Conservation (phyloP, 805 yeast genomes). For the Saccharomycopsis babjevae region DNA sequence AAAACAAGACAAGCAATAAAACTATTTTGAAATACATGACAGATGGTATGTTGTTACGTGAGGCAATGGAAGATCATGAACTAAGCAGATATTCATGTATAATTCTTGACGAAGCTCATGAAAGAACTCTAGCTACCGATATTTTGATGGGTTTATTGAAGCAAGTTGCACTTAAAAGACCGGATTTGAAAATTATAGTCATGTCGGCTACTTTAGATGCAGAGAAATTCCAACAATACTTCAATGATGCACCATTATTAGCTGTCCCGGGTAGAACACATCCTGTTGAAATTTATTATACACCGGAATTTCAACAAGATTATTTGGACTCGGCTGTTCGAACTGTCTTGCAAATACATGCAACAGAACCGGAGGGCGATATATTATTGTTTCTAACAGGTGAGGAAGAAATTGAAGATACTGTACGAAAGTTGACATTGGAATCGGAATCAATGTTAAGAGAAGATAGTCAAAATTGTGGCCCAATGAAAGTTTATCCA, state of each 20-base stretch:
- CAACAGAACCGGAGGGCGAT: conserved; percentile 92
- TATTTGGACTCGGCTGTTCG: conserved; percentile 91
- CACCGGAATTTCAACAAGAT: conserved; percentile 94
- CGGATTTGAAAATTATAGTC: conserved; percentile 82
- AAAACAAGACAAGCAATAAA: conserved; percentile 69
- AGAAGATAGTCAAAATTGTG: conserved; percentile 66
- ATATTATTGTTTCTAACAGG: conserved; percentile 82
- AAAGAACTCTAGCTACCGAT: conserved; percentile 93
- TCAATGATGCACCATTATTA: conserved; percentile 82
- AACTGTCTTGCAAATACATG: conserved; percentile 93
- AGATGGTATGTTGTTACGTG: conserved; percentile 95
- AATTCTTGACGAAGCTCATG: conserved; percentile 96
- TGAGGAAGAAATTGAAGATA: conserved; percentile 97
- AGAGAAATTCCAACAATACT: conserved; percentile 84
- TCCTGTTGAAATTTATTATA: conserved; percentile 94
- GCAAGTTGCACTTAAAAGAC: conserved; percentile 67
- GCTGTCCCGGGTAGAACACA: conserved; percentile 98
- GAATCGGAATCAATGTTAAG: conserved; percentile 85
- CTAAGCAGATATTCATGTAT: conserved; percentile 76
- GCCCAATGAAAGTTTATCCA: conserved; percentile 85
- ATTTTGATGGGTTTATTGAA: conserved; percentile 90
- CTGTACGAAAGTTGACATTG: conserved; percentile 75
- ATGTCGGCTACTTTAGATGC: conserved; percentile 99
- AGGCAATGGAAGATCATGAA: conserved; percentile 94
- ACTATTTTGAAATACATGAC: conserved; percentile 94